Evolutionary conservation across 2,329 filamentous ascomycete genomes (phyloP), one percentile per base, ranked within the genome.

Genomic region (Colletotrichum chrysophilum): DNA sequence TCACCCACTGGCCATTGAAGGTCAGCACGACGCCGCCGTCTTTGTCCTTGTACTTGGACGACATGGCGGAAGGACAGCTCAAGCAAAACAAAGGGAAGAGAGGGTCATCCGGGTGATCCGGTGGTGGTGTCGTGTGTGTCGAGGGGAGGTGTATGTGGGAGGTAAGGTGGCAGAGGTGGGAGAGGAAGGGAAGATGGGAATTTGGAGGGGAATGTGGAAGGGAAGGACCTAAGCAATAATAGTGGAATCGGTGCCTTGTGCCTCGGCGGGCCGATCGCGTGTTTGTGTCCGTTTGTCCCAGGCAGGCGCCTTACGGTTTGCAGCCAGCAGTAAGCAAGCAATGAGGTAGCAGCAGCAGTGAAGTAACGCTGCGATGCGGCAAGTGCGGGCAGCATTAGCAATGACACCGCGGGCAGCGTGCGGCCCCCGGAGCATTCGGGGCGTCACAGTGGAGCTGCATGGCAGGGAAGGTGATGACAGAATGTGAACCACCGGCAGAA

Each of bases 1-100:
- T 95, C 79, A 99, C 89, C 95, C 95, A 98, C 89, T 94, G 94
- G 79, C 95, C 97, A 83, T 94, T 96, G 83, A 99, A 91, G 78
- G 89, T 85, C 76, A 92, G 83, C 78, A 93, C 85, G 74, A 91
- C 88, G 80, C 91, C 90, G 78, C 87, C 87, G 79, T 92, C 89
- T 85, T 92, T 92, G 86, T 93, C 92, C 85, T 93, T 93, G 85
- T 91, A 93, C 79, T 86, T 89, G 73, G 83, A 80, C 76, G 86
- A 84, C 87, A 89, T 89, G 64, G 71, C 70, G 71, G 70, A 13
- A 52, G 7, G 36, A 67, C 70, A 68, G 26, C 58, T 74, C 69
- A 28, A 58, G 69, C 52, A 66, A 64, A 67, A 79, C 30, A 38
- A 72, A 66, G 70, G 60, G 48, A 61, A 74, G 70, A 68, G 43